Conservation (phyloP, 2,329 filamentous ascomycete genomes). For the Amesomyces nigricolor region DNA sequence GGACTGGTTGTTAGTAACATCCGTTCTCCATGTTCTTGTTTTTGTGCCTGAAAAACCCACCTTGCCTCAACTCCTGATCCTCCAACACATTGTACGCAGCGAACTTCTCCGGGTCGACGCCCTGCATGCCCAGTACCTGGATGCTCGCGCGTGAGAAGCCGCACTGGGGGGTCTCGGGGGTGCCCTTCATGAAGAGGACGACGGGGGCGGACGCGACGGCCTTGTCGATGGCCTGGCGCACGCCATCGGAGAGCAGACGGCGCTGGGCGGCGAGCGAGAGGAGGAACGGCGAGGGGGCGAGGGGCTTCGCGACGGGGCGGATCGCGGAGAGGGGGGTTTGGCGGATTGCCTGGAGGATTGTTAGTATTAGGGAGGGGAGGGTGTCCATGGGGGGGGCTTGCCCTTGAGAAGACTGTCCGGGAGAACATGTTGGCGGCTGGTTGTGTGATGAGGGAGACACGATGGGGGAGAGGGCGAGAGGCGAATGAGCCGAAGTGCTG, state of each 20-base stretch:
- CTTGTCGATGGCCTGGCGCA: conserved; percentile 78
- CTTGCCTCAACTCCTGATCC: conserved; percentile 76
- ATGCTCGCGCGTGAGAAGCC: conserved; percentile 90
- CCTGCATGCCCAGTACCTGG: conserved; percentile 90
- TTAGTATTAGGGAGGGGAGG: not conserved
- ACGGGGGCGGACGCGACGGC: conserved; percentile 84
- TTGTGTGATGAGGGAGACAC: not conserved
- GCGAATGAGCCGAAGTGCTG: not conserved
- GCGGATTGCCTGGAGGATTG: conserved; percentile 16
- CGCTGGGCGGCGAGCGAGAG: conserved; percentile 34
- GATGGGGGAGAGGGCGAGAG: not conserved
- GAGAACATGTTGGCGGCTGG: conserved; percentile 17
- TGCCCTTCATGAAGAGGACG: conserved; percentile 92
- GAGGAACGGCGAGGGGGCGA: conserved; percentile 14
- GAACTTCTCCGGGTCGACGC: conserved; percentile 92
- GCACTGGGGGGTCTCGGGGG: conserved; percentile 75
- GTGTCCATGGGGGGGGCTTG: conserved; percentile 5
- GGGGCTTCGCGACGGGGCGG: conserved; percentile 7
- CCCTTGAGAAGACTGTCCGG: conserved; percentile 23
- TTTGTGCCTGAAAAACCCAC: conserved; percentile 37
- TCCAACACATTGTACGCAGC: conserved; percentile 98
- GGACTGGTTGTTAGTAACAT: no score
- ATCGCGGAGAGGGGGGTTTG: conserved; percentile 14
- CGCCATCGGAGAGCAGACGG: conserved; percentile 75
- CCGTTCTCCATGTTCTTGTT: no score